Conservation (phyloP, 1,284 basidiomycete genomes). For the Ceratobasidium sp. region DNA sequence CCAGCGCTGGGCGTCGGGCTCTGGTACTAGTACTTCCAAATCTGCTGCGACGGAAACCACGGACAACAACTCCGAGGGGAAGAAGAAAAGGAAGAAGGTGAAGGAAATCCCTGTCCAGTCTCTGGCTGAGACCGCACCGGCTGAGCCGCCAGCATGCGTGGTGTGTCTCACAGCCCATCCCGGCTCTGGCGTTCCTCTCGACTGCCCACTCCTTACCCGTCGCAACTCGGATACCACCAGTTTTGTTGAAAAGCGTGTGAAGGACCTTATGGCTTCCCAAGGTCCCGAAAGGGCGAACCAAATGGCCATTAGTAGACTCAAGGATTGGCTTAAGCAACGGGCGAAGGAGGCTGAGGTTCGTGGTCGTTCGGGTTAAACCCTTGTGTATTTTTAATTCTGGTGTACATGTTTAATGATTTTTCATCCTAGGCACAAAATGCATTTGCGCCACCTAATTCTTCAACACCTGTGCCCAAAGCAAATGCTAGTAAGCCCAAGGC, state of each 20-base stretch:
- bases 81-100: constrained; percentile 23
- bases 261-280: constrained; percentile 10
- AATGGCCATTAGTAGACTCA: constrained; percentile 12
- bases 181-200: not conserved
- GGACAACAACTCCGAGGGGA: not conserved
- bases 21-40: not conserved
- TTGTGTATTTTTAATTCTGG: constrained; percentile 17
- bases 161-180: constrained; percentile 3
- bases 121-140: not conserved
- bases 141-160: not conserved
- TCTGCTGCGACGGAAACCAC: not conserved
- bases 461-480: not conserved
- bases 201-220: constrained; percentile 3
- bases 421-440: constrained; percentile 9
- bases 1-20: constrained; percentile 27
- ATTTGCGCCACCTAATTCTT: not conserved
- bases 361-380: constrained; percentile 27
- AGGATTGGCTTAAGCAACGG: constrained; percentile 14
- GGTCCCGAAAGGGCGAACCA: constrained; percentile 9
- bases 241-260: constrained; percentile 1
- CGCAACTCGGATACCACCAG: not conserved
- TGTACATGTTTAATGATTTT: constrained; percentile 29
- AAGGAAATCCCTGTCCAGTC: not conserved
- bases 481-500: constrained; percentile 2
- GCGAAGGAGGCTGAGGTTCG: constrained; percentile 40